These are phyloP conservation scores for Saturnispora sekii DNA, from an alignment of 805 yeast genomes.

Conservation along the genomic window DNA sequence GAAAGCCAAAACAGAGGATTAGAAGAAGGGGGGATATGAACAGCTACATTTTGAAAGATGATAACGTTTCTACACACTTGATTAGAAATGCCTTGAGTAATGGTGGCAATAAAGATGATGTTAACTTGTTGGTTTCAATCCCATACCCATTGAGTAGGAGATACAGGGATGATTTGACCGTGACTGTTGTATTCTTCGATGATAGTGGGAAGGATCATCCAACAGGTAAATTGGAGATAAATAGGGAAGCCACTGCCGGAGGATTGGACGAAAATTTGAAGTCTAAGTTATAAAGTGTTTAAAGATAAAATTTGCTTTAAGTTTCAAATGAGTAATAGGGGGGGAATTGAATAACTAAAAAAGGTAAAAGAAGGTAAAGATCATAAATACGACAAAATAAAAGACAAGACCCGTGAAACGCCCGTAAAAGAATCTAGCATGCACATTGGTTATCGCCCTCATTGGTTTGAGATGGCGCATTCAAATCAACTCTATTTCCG, in stretches of 20 bases:
- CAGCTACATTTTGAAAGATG: constrained; percentile 63
- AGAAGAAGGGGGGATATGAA: constrained; percentile 34
- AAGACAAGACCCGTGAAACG: background rate
- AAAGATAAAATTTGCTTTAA: no score
- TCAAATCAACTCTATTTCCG: constrained; percentile 28
- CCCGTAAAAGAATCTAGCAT: constrained; percentile 18
- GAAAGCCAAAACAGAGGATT: constrained; percentile 66
- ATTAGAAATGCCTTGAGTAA: constrained; percentile 83
- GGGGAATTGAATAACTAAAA: no score
- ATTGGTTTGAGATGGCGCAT: constrained; percentile 21
- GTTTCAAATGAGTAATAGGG: background rate
- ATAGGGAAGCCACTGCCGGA: constrained; percentile 48
- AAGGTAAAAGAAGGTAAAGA: background rate
- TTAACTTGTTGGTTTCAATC: constrained; percentile 77
- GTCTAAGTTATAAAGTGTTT: constrained; percentile 33
- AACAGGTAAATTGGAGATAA: constrained; percentile 44
- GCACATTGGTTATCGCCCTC: constrained; percentile 24
- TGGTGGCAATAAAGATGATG: constrained; percentile 83
- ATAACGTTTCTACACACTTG: constrained; percentile 84
- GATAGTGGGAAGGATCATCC: constrained; percentile 44
- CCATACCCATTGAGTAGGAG: constrained; percentile 88
- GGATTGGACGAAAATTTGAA: constrained; percentile 34
- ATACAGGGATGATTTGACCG: constrained; percentile 93
- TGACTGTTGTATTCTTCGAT: constrained; percentile 82
- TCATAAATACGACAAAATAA: background rate